Evolutionary conservation across 345 rosid genomes (phyloP).

Genomic region (Clausena lansium): DNA sequence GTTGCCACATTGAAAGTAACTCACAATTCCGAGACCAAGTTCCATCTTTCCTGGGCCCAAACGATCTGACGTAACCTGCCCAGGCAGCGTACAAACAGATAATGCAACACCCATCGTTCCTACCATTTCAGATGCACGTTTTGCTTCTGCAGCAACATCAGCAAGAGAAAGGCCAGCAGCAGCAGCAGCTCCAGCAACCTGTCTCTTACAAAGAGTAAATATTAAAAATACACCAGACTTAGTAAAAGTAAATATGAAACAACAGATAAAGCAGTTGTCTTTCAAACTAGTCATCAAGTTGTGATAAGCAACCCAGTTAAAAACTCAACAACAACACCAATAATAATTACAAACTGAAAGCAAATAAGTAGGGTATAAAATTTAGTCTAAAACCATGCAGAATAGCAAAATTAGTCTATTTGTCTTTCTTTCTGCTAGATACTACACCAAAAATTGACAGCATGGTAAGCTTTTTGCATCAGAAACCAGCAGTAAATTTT

Average conservation of each 20-base stretch:
- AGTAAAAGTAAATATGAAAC: not conserved
- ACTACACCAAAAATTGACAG: not conserved
- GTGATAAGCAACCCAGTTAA: not conserved
- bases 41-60: conserved; percentile 90
- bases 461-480: not conserved
- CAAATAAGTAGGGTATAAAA: not conserved
- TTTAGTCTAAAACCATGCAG: not conserved
- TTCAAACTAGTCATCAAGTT: not conserved
- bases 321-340: not conserved
- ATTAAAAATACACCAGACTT: conserved; percentile 11
- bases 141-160: conserved; percentile 78
- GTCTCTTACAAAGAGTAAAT: conserved; percentile 27
- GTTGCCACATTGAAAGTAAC: conserved; percentile 24
- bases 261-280: not conserved
- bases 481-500: not conserved
- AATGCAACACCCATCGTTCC: conserved; percentile 96
- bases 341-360: not conserved
- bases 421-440: not conserved
- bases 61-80: conserved; percentile 86
- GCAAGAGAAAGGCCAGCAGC: conserved; percentile 77
- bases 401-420: not conserved
- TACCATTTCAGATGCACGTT: conserved; percentile 74
- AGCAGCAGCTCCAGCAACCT: conserved; percentile 98
- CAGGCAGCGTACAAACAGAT: conserved; percentile 90
- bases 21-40: conserved; percentile 97